These are phyloP conservation scores for Talaromyces thailandensis DNA, from an alignment of 495 filamentous ascomycete species.

Conservation along the genomic window DNA sequence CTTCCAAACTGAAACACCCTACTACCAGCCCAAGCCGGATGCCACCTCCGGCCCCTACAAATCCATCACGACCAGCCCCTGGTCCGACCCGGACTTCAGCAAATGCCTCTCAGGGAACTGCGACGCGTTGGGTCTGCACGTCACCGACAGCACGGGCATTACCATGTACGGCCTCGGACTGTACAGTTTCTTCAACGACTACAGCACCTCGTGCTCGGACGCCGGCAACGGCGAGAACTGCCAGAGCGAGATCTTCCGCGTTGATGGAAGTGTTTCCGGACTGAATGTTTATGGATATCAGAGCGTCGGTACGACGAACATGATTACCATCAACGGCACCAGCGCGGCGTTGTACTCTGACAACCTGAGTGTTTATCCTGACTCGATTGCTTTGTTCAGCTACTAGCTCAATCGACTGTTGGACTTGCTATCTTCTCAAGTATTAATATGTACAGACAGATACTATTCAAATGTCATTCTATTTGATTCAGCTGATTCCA, in stretches of 20 bases:
- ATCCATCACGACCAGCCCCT: slow-evolving; percentile 40
- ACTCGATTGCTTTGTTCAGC: slow-evolving; percentile 34
- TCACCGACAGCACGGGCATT: slow-evolving; percentile 57
- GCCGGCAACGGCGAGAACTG: slow-evolving; percentile 32
- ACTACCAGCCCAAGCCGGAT: slow-evolving; percentile 80
- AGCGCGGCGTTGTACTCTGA: slow-evolving; percentile 32
- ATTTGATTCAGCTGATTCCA: not conserved
- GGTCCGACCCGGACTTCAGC: slow-evolving; percentile 68
- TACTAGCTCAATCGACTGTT: not conserved
- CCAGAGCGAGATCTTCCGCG: slow-evolving; percentile 44
- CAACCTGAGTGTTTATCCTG: slow-evolving; percentile 41
- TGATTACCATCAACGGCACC: slow-evolving; percentile 29
- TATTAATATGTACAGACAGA: not conserved
- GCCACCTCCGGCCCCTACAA: slow-evolving; percentile 59
- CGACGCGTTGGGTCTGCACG: slow-evolving; percentile 78
- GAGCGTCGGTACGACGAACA: slow-evolving; percentile 23
- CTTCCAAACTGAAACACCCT: slow-evolving; percentile 89
- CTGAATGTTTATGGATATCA: slow-evolving; percentile 29
- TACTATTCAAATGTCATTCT: not conserved
- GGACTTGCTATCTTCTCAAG: not conserved
- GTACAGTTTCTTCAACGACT: slow-evolving; percentile 85
- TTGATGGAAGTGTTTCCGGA: slow-evolving; percentile 19
- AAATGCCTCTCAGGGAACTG: slow-evolving; percentile 51
- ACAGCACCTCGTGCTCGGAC: slow-evolving; percentile 58
- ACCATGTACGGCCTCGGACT: slow-evolving; percentile 70